Evolutionary conservation across 768 basidiomycete species (phyloP).

Genomic region (Dictyophora rubrovolvata): DNA sequence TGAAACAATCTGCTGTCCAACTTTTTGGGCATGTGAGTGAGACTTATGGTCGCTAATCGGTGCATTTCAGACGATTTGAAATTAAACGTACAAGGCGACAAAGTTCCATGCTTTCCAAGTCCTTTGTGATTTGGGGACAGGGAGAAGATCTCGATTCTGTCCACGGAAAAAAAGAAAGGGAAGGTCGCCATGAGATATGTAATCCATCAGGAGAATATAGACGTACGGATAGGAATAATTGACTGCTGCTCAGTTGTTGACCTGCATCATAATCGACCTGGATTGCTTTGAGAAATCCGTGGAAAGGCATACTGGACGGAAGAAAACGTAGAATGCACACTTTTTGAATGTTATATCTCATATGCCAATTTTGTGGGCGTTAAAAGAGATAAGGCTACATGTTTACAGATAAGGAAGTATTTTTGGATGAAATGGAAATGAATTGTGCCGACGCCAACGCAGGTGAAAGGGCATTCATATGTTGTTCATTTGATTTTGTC

Average conservation of each 20-base stretch:
- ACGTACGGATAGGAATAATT: constrained; percentile 13
- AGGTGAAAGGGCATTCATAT: too few relatives aligned
- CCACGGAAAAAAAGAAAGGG: too few relatives aligned
- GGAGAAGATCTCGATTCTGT: constrained; percentile 62
- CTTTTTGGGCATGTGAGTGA: constrained; percentile 23
- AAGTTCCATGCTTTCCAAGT: constrained; percentile 62
- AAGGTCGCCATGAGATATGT: too few relatives aligned
- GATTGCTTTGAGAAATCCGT: constrained; percentile 3
- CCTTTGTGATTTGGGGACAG: constrained; percentile 52
- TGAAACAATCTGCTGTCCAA: constrained; percentile 77
- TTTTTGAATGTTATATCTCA: too few relatives aligned
- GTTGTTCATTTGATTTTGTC: too few relatives aligned
- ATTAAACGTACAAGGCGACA: constrained; percentile 42
- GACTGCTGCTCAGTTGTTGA: constrained; percentile 14
- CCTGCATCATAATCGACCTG: constrained; percentile 15
- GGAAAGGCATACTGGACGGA: background rate
- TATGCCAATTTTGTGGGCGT: too few relatives aligned
- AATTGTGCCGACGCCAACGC: too few relatives aligned
- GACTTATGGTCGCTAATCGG: background rate
- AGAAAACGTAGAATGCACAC: background rate
- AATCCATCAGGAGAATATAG: background rate
- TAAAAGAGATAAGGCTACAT: too few relatives aligned
- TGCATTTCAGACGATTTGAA: constrained; percentile 2
- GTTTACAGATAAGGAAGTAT: too few relatives aligned
- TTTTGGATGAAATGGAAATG: too few relatives aligned